Evolutionary conservation across 345 rosid species (phyloP), one percentile per base, ranked within the genome.

Genomic region (Eucalyptus tenuipes): DNA sequence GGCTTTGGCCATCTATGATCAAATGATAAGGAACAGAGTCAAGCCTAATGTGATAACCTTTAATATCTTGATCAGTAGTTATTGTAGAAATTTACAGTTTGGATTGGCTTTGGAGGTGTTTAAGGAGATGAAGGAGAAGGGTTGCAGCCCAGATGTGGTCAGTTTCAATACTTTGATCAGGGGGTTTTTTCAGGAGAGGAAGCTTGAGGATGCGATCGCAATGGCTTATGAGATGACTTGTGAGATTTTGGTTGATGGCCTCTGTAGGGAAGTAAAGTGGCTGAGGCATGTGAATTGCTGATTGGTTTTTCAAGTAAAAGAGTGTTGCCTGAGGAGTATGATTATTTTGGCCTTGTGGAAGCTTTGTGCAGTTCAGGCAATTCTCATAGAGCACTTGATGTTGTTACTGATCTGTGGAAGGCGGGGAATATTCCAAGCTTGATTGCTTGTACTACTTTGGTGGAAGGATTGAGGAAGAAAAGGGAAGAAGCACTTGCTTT

Each of bases 171-270:
- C 98, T 89, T 86, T 97, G 94, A 96, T 97, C 44, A 91, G 85
- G 71, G 98, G 98, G 85, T 92, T 96, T 84, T 95, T 96, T 24
- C 87, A 97, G 49, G 94, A 90, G 68, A 91, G 92, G 91, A 93
- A 95, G 89, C 87, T 92, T 86, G 95, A 95, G 86, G 95, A 97
- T 80, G 99, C 95, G 61, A 71, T 96, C 13, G 91, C 89, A 87
- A 93, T 97, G 97, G 99, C 95, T 9, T 93, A 96, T 87, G 98
- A 96, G 93, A 95, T 97, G 99, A 97, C 98, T 86, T 97, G 99
- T 81, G 99, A 97, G 92, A 96, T 97, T 93, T 87, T 97, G 87
- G 94, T 95, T 61, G 94, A 94, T 92, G 99, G 99, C 49, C 91
- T 97, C 64, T 95, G 94, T 88, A 94, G 93, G 89, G 93, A 89